Base-by-base conservation (phyloP, 1,139 yeast species). In the Blastobotrys illinoisensis region DNA sequence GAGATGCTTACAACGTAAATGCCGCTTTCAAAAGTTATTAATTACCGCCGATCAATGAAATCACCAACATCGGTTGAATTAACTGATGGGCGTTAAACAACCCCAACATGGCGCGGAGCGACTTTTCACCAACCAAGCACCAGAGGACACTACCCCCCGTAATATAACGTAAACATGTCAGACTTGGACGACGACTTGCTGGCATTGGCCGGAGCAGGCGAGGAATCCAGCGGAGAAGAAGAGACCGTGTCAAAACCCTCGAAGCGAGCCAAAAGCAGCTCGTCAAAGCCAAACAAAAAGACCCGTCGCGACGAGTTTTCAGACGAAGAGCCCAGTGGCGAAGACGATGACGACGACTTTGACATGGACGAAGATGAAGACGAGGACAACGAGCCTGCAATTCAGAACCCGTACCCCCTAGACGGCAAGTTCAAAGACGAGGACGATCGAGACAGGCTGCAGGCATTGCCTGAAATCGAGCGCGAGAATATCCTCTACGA, bases 361-460 rank as follows among this genome's bases (percentile, higher is more conserved):
- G 51, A 49, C 16, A 11, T 19, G 26, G 72, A 67, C 3, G 73
- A 65, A n/a, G 76, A 68, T 2, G 76, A 68, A 18, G 79, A 71
- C 9, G 77, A 75, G 9, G 78, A 71, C 3, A 77, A 71, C 2
- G 78, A 71, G 1, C 80, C 74, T 28, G 72, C 68, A 7, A 71
- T 69, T 21, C 75, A 74, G 53, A 79, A 86, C 62, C 99, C 98
- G 6, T 93, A 91, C 69, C 99, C 99, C 1, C 73, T 93, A 56
- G 97, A 90, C 67, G 96, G 96, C 14, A 89, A 89, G 66, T 93
- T 85, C 74, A 87, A 83, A 65, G 87, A 90, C 70, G 96, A 85
- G 56, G 78, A 75, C 7, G 99, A 95, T 71, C 79, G 89, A 57
- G 83, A 74, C 5, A 67, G 75, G 61, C 66, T 93, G 60, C 83